Conservation (phyloP, 108 stramenopile genomes). For the Aurantiochytrium sp. region DNA sequence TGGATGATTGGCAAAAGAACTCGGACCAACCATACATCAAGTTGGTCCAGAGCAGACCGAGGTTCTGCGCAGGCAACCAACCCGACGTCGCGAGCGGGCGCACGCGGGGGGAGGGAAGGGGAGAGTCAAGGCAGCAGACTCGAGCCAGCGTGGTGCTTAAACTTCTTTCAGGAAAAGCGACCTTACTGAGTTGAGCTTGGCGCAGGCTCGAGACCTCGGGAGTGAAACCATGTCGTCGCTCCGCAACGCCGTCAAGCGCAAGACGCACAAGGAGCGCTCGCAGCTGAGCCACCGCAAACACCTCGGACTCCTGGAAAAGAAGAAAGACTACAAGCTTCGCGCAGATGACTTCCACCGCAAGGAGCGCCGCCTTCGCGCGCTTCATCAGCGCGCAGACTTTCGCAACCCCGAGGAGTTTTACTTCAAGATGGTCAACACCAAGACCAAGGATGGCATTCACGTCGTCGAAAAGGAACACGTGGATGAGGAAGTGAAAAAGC, state of each 20-base stretch:
- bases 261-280: conserved; percentile 94
- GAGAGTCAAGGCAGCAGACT: too few species aligned
- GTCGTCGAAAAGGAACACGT: conserved; percentile 50
- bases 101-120: too few species aligned
- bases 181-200: too few species aligned
- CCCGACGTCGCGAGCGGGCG: too few species aligned
- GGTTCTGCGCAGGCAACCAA: too few species aligned
- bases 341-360: conserved; percentile 84
- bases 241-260: conserved; percentile 94
- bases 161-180: too few species aligned
- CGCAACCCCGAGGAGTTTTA: conserved; percentile 99
- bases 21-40: background rate
- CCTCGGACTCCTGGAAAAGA: conserved; percentile 93
- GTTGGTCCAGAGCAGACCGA: too few species aligned
- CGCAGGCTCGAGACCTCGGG: too few species aligned
- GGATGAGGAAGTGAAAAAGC: conserved; percentile 44
- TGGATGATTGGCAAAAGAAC: background rate
- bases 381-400: conserved; percentile 70
- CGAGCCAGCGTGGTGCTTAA: too few species aligned
- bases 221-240: conserved; percentile 76
- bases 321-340: conserved; percentile 85
- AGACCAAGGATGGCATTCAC: conserved; percentile 57
- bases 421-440: conserved; percentile 81
- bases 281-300: conserved; percentile 74
- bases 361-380: conserved; percentile 54